Evolutionary conservation across 164 flowering plant species (phyloP).

Genomic region (Berberis vulgaris): DNA sequence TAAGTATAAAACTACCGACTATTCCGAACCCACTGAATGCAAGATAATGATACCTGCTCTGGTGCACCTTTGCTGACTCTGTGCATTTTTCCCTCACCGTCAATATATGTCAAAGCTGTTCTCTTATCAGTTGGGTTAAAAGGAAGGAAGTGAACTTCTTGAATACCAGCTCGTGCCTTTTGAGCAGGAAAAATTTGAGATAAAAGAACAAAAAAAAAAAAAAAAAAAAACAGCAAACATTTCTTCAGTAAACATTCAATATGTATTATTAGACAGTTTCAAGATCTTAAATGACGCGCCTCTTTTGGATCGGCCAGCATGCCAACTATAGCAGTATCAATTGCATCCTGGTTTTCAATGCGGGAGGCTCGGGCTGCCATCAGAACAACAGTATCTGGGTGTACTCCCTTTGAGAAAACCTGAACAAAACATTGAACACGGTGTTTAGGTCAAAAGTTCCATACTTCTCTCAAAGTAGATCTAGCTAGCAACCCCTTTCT

Average conservation of each 20-base stretch:
- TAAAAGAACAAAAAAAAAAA: background rate
- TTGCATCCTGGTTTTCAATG: conserved; percentile 52
- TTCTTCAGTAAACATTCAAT: background rate
- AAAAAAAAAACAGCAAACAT: background rate
- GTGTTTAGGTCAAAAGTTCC: background rate
- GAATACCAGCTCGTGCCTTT: conserved; percentile 83
- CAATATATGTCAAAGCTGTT: conserved; percentile 86
- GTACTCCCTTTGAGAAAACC: conserved; percentile 57
- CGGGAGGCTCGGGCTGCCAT: conserved; percentile 57
- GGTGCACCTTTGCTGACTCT: conserved; percentile 99
- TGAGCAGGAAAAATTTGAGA: background rate
- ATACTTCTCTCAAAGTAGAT: background rate
- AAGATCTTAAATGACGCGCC: conserved; percentile 25
- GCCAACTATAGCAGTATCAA: conserved; percentile 48
- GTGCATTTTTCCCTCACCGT: conserved; percentile 72
- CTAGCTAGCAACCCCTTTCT: conserved; percentile 4
- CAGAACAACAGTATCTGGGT: conserved; percentile 36
- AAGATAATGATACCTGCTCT: conserved; percentile 59
- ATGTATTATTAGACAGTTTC: background rate
- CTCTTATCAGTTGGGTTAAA: conserved; percentile 95
- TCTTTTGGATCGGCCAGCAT: conserved; percentile 66
- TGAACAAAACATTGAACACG: conserved; percentile 9
- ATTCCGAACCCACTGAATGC: background rate
- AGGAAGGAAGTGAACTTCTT: conserved; percentile 89
- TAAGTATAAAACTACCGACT: no score